These are phyloP conservation scores for Eutypella sp. DNA, from an alignment of 2,329 filamentous ascomycete species.

Conservation along the genomic window DNA sequence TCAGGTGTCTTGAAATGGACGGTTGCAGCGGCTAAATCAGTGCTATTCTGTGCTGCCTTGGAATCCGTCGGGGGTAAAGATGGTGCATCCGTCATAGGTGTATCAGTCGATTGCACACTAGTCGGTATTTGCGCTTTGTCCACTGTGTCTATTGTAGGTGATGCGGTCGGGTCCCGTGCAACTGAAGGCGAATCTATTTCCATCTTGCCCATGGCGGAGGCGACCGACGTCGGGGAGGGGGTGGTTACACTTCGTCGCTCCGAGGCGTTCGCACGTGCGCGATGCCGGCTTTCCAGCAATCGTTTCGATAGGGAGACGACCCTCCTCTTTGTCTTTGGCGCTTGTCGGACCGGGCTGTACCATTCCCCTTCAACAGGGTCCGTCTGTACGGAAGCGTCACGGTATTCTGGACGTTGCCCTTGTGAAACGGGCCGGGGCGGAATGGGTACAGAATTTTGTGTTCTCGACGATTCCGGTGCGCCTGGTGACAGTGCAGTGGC, in stretches of 20 bases:
- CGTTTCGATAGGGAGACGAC: conserved; percentile 51
- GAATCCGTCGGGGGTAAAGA: conserved; percentile 21
- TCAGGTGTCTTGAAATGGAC: conserved; percentile 18
- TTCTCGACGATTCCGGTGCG: conserved; percentile 22
- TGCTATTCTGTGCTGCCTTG: conserved; percentile 2
- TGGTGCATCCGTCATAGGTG: conserved; percentile 30
- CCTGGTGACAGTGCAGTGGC: conserved; percentile 36
- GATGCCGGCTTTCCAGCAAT: conserved; percentile 44
- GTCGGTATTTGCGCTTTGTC: conserved; percentile 8
- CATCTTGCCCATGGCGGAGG: conserved; percentile 32
- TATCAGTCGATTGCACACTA: conserved; percentile 16
- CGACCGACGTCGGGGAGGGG: conserved; percentile 22
- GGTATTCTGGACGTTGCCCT: conserved; percentile 38
- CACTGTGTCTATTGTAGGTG: conserved; percentile 9
- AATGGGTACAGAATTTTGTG: conserved; percentile 21
- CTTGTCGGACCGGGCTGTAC: conserved; percentile 37
- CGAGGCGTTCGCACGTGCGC: conserved; percentile 35
- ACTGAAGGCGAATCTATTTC: conserved; percentile 33
- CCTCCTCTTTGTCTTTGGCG: conserved; percentile 38
- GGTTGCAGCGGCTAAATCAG: conserved; percentile 1
- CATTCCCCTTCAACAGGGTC: conserved; percentile 50
- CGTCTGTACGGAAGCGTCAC: conserved; percentile 49
- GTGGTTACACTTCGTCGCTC: conserved; percentile 26
- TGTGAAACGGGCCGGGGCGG: conserved; percentile 35
- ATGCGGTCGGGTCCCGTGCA: conserved; percentile 18